Evolutionary conservation across 2,329 filamentous ascomycete species (phyloP).

Genomic region (Penicillium paneum): DNA sequence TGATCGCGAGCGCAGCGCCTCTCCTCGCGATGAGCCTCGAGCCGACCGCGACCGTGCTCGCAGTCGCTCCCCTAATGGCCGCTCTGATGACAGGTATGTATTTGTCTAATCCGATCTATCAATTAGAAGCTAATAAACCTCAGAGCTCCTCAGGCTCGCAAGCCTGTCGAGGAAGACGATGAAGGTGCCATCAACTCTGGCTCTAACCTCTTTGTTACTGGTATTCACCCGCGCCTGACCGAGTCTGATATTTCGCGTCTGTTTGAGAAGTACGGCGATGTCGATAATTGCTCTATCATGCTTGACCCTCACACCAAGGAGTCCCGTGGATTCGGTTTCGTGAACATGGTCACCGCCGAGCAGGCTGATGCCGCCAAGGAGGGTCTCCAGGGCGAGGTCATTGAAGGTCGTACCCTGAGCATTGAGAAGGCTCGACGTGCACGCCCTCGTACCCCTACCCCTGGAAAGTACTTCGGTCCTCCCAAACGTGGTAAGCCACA

Average conservation of each 20-base stretch:
- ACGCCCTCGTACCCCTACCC: slow-evolving; percentile 90
- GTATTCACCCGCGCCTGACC: slow-evolving; percentile 87
- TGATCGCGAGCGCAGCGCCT: slow-evolving; percentile 64
- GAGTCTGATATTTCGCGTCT: slow-evolving; percentile 90
- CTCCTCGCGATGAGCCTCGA: slow-evolving; percentile 57
- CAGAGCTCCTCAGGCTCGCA: slow-evolving; percentile 49
- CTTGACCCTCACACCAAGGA: slow-evolving; percentile 97
- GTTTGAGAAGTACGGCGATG: slow-evolving; percentile 98
- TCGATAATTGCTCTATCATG: slow-evolving; percentile 99
- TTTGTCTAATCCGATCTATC: neutral
- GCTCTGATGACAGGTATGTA: slow-evolving; percentile 51
- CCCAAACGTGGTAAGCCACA: slow-evolving; percentile 82
- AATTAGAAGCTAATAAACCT: neutral
- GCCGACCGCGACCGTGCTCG: slow-evolving; percentile 56
- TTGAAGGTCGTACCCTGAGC: slow-evolving; percentile 92
- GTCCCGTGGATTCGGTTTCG: slow-evolving; percentile 97
- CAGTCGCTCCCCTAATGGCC: slow-evolving; percentile 63
- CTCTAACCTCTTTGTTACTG: slow-evolving; percentile 97
- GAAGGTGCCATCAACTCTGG: slow-evolving; percentile 85
- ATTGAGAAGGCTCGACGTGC: slow-evolving; percentile 98
- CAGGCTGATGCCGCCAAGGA: slow-evolving; percentile 97
- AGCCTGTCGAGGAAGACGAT: slow-evolving; percentile 55
- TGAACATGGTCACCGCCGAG: slow-evolving; percentile 95
- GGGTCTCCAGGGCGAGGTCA: slow-evolving; percentile 87
- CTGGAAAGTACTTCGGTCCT: slow-evolving; percentile 98